Base-by-base conservation (phyloP, 768 basidiomycete species). In the Melanogaster broomeanus region DNA sequence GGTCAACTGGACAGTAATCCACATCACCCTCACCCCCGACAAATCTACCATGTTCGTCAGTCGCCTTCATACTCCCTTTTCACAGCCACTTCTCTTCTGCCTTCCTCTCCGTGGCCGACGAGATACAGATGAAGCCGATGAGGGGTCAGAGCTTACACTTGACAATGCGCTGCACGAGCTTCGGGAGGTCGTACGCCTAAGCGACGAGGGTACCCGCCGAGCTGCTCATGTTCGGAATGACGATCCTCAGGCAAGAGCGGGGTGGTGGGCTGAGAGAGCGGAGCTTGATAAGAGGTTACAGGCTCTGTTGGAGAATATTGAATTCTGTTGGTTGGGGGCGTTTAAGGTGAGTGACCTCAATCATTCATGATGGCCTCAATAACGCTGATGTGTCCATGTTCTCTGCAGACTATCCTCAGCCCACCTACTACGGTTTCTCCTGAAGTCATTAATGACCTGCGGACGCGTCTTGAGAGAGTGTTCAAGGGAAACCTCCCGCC, bases 261-360 rank as follows among this genome's bases (percentile, higher is more conserved):
- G 74, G 2, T 98, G 97, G 97, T 99, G 97, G 97, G 84, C 82
- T 31, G 79, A 85, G 46, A 77, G 97, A 3, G 71, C 74, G 21
- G 80, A 77, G 19, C 76, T 98, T n/a, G 94, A 98, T 61, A 75
- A 74, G 42, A 79, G 93, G 21, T 65, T 99, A 61, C 75, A 81
- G 50, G 82, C 83, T 27, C 69, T 99, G 6, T 66, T 97, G 30
- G 82, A 83, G 56, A 92, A 87, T 56, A 85, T 99, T 39, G 97
- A 98, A 66, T 94, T 90, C 60, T 93, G 90, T 63, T 98, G 97
- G 97, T 77, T 99, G 3, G 96, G 97, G 1, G 93, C 88, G 19
- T 98, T 97, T 81, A 98, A 98, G 84, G 95, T 94, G 44, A 30
- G 76, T 61, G 3, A 19, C 49, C 9, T 51, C 15, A 30, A 18